Evolutionary conservation across 2,329 filamentous ascomycete species (phyloP).

Genomic region (Paraconiothyrium sp.): DNA sequence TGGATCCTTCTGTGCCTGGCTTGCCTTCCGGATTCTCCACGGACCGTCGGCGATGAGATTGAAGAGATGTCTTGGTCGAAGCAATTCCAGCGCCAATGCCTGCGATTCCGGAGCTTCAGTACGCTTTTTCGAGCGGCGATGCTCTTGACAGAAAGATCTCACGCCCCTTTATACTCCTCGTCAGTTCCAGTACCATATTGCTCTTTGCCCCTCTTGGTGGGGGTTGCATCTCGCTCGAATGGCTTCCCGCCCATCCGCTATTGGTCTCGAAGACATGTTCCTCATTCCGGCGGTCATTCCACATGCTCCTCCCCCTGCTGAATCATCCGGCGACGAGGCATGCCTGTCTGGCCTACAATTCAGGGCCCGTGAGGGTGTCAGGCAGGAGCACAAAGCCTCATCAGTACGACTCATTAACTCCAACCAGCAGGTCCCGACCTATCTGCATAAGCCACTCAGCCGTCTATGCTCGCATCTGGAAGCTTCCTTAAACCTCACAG

Average conservation of each 20-base stretch:
- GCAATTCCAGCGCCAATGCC: conserved; percentile 36
- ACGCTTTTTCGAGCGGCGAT: conserved; percentile 37
- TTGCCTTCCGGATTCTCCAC: conserved; percentile 27
- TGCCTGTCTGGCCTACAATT: conserved; percentile 26
- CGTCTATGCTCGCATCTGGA: conserved; percentile 24
- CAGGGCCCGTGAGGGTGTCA: conserved; percentile 2
- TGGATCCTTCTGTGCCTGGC: conserved; percentile 6
- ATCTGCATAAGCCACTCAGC: conserved; percentile 8
- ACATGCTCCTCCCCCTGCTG: conserved; percentile 34
- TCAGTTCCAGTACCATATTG: conserved; percentile 23
- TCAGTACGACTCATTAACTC: conserved; percentile 11
- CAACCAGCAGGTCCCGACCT: background rate
- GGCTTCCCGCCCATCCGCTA: conserved; percentile 44
- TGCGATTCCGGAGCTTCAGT: conserved; percentile 34
- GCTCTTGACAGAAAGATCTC: conserved; percentile 34
- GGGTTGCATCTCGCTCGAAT: conserved; percentile 41
- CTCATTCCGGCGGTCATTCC: conserved; percentile 37
- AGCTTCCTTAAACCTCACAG: background rate
- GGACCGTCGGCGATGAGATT: conserved; percentile 29
- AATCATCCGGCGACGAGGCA: conserved; percentile 35
- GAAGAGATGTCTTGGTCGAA: conserved; percentile 38
- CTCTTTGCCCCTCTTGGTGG: conserved; percentile 44
- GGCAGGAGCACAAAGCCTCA: conserved; percentile 18
- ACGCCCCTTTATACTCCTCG: conserved; percentile 47
- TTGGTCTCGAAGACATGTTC: conserved; percentile 43